Conservation (phyloP, 1,284 basidiomycete genomes). For the Malassezia caprae region DNA sequence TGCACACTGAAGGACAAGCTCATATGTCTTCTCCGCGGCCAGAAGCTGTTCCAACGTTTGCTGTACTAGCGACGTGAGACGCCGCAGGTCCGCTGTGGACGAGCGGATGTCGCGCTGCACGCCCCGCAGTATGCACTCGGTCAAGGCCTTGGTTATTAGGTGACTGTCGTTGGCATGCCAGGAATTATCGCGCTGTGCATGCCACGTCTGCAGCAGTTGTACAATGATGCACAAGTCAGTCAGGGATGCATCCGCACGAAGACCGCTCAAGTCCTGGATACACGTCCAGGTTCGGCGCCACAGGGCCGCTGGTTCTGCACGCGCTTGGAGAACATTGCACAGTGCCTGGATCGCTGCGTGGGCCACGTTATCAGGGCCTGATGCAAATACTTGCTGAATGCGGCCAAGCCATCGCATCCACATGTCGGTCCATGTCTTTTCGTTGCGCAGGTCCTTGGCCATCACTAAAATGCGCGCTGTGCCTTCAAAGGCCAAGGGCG, state of each 20-base stretch:
- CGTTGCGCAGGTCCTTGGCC: slow-evolving; percentile 57
- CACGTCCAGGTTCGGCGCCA: slow-evolving; percentile 1
- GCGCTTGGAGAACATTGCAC: not conserved
- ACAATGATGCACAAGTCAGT: not conserved
- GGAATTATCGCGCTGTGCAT: not conserved
- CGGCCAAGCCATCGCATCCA: slow-evolving; percentile 6
- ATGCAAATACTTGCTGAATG: not conserved
- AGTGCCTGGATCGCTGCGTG: slow-evolving; percentile 11
- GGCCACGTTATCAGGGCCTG: not conserved
- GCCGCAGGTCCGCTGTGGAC: not conserved
- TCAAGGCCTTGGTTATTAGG: not conserved
- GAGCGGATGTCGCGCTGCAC: not conserved
- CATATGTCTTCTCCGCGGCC: not conserved
- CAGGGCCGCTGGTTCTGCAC: not conserved
- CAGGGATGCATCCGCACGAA: not conserved
- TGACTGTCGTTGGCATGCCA: not conserved
- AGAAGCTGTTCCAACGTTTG: not conserved
- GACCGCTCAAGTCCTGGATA: not conserved
- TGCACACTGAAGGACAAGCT: slow-evolving; percentile 1
- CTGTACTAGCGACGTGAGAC: not conserved
- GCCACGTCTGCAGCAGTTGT: not conserved
- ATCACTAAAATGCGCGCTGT: slow-evolving; percentile 77
- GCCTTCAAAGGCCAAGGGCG: slow-evolving; percentile 64
- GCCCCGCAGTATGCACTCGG: not conserved
- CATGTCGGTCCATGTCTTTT: not conserved